Percentiles rank a stretch among this genome's conserved stretches.
These are phyloP conservation scores for Candida sp. DNA, from an alignment of 1,139 yeast genomes.

Conservation along the genomic window DNA sequence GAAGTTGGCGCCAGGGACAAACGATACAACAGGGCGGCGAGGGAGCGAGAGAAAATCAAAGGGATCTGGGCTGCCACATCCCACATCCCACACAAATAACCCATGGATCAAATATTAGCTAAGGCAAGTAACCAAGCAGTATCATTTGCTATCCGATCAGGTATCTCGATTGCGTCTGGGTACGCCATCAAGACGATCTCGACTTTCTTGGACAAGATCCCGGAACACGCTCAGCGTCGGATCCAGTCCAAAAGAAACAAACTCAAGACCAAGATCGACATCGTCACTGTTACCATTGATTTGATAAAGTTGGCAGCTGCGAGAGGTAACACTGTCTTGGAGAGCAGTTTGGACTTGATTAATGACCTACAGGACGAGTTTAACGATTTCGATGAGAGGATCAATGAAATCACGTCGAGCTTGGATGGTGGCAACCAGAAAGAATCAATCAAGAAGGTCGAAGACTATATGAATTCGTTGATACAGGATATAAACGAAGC, in stretches of 20 bases:
- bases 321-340: constrained; percentile 72
- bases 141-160: constrained; percentile 79
- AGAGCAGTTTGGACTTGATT: constrained; percentile 60
- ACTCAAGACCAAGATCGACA: constrained; percentile 63
- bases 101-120: constrained; percentile 46
- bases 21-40: neutral
- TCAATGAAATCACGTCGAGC: constrained; percentile 35
- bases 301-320: constrained; percentile 71
- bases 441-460: constrained; percentile 52
- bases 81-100: neutral
- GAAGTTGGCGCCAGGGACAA: neutral
- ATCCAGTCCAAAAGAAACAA: constrained; percentile 47
- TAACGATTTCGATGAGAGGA: constrained; percentile 57
- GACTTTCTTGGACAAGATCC: constrained; percentile 62
- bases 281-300: constrained; percentile 73
- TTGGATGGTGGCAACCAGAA: constrained; percentile 34
- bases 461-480: constrained; percentile 51
- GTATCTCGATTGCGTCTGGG: constrained; percentile 76
- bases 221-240: constrained; percentile 54
- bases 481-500: constrained; percentile 64
- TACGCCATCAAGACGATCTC: constrained; percentile 73
- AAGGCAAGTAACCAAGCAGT: constrained; percentile 83
- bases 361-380: constrained; percentile 62
- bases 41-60: neutral
- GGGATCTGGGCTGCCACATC: neutral